Evolutionary conservation across 2,329 filamentous ascomycete genomes (phyloP), one percentile per base, ranked within the genome.

Genomic region (Ophiostoma montium): DNA sequence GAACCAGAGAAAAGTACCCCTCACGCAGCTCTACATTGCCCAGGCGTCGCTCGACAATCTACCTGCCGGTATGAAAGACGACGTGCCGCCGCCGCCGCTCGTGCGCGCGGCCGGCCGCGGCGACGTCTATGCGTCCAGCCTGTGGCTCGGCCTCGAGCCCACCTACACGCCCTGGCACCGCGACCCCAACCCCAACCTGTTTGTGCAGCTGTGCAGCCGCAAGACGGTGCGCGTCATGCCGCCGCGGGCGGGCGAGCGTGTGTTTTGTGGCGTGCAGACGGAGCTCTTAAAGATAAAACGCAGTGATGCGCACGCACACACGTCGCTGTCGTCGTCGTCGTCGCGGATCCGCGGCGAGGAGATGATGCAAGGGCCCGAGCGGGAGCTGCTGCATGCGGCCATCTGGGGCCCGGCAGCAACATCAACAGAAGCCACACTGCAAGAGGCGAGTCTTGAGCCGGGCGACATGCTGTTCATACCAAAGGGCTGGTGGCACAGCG

Each of bases 181-280:
- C 49, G 92, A 98, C 59, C 92, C 92, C 0, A 96, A 96, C 58
- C 87, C 87, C 0, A 98, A 98, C 60, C 59, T 95, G 0, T 95
- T 96, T 61, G 78, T 86, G 42, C 92, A 98, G 64, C 64, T 96
- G 12, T 78, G 77, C 15, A 79, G 86, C 4, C 64, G 61, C 47
- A 98, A 98, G 64, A 62, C 67, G 0, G 69, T 95, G 15, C 73
- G 88, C n/a, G 61, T 95, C 12, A 70, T 90, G 51, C 66, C 71
- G 5, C 87, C 88, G 0, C 59, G 64, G 0, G 59, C 69, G 3
- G 92, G 92, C 1, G 67, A 74, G 43, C 63, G 58, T 1, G 61
- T 95, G 2, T 95, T 88, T 61, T 68, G 61, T 10, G 49, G 63
- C 2, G 70, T 78, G 0, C 71, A 72, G 53, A 58, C 57, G 15